Conservation (phyloP, 2,329 filamentous ascomycete genomes). For the Aspergillus sp. region DNA sequence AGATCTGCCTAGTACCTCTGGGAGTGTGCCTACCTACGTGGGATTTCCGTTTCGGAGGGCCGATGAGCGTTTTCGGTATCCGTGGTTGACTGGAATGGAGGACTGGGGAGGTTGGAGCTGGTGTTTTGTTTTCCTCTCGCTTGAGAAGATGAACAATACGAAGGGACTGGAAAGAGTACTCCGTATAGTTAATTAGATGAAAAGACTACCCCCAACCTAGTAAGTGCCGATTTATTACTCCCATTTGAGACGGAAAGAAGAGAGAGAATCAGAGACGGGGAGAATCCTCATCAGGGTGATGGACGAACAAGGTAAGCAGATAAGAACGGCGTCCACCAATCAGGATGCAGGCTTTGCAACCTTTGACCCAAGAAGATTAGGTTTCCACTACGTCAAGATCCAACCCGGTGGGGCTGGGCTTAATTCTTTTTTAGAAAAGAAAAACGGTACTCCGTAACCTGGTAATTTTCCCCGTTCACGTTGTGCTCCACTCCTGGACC, state of each 20-base stretch:
- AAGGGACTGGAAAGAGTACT: no score
- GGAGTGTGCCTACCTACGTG: no score
- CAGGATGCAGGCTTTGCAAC: slow-evolving; percentile 28
- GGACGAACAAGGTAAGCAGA: slow-evolving; percentile 19
- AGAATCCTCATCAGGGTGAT: not conserved
- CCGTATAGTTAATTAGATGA: no score
- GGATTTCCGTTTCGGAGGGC: not conserved
- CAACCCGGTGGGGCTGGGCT: slow-evolving; percentile 20
- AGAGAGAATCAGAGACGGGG: not conserved
- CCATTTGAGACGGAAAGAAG: no score
- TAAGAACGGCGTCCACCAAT: slow-evolving; percentile 32
- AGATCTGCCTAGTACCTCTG: not conserved
- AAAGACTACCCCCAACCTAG: no score
- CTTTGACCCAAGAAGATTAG: slow-evolving; percentile 31
- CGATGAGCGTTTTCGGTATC: not conserved
- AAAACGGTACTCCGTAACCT: not conserved
- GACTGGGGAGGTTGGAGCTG: not conserved
- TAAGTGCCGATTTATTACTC: no score
- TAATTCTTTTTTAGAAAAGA: slow-evolving; percentile 2
- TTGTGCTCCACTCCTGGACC: no score
- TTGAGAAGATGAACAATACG: no score
- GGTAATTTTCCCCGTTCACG: not conserved
- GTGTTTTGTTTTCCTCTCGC: not conserved
- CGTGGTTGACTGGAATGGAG: not conserved
- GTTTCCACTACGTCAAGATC: slow-evolving; percentile 38